Base-by-base conservation (phyloP, 2,329 filamentous ascomycete species). In the Ophiobolus disseminans region DNA sequence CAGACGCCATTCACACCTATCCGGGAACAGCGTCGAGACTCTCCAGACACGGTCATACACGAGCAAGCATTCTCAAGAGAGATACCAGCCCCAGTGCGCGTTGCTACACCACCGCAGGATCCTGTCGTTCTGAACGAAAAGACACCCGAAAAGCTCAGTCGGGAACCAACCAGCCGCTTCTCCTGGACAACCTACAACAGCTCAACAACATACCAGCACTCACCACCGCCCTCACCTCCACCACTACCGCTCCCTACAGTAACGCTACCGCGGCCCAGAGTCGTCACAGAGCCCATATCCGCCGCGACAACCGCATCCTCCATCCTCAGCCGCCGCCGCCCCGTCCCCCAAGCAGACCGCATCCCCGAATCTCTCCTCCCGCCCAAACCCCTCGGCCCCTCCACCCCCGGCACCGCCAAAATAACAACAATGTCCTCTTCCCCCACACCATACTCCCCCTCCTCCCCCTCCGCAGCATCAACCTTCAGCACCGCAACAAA, bases 221-320 rank as follows among this genome's bases (percentile, higher is more conserved):
- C 74, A 38, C 74, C 74, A 31, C 75, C 75, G 3, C 70, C 73
- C 8, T 76, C 73, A 41, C 76, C 76, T 14, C 70, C 70, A 17
- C 70, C 68, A 14, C 60, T 75, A 16, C 70, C 68, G 13, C 59
- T 75, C 8, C 70, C 74, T 7, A 59, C 60, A 3, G 14, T 47
- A 16, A 57, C 57, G 20, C 26, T 52, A 20, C 34, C 38, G 3
- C 48, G 40, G 40, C 31, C 50, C 44, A 23, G 57, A 28, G 49
- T 61, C 9, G 62, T 62, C 14, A 60, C 62, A 26, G 65, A 69
- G 34, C 60, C 64, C 17, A 48, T 58, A 13, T 59, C 68, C 32
- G 58, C 62, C 38, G 60, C 58, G 14, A 57, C 68, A 40, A 57
- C 62, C 34, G 63, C 58, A 28, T 55, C 62, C n/a, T 63, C 64